Conservation (phyloP, 805 yeast species). For the Isabelozyma rhagii region DNA sequence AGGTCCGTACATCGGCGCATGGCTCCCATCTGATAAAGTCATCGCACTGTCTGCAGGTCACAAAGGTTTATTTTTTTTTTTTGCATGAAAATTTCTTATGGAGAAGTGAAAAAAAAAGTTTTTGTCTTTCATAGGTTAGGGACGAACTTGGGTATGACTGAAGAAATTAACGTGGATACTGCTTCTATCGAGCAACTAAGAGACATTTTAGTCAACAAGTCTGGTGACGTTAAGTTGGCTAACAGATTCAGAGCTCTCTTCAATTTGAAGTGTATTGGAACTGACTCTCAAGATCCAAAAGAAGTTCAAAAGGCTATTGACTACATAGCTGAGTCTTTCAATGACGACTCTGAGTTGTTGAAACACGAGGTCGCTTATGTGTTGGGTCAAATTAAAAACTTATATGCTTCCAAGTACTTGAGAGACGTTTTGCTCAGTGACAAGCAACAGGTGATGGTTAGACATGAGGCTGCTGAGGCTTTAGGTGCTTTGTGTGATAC, state of each 20-base stretch:
- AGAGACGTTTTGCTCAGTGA: slow-evolving; percentile 64
- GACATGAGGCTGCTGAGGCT: slow-evolving; percentile 99
- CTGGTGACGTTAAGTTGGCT: slow-evolving; percentile 73
- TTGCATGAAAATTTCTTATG: neutral
- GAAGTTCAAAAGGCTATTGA: slow-evolving; percentile 68
- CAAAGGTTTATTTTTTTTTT: neutral
- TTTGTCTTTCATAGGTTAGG: neutral
- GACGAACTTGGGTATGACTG: slow-evolving; percentile 18
- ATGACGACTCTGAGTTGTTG: slow-evolving; percentile 79
- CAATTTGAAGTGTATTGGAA: slow-evolving; percentile 82
- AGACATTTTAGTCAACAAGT: slow-evolving; percentile 62
- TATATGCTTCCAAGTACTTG: slow-evolving; percentile 71
- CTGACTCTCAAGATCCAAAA: slow-evolving; percentile 54
- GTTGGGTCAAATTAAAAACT: slow-evolving; percentile 89
- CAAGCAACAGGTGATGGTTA: slow-evolving; percentile 87
- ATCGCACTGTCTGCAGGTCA: neutral
- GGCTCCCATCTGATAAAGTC: neutral
- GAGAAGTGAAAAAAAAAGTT: slow-evolving; percentile 2
- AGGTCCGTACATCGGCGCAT: neutral
- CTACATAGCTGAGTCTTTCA: slow-evolving; percentile 81
- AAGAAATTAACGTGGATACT: slow-evolving; percentile 35
- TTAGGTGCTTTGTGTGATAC: slow-evolving; percentile 91
- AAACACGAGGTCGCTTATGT: slow-evolving; percentile 98
- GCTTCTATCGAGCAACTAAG: slow-evolving; percentile 62
- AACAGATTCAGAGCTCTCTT: slow-evolving; percentile 92